Evolutionary conservation across 768 basidiomycete genomes (phyloP).

Genomic region (Pleurotus ostreatus): DNA sequence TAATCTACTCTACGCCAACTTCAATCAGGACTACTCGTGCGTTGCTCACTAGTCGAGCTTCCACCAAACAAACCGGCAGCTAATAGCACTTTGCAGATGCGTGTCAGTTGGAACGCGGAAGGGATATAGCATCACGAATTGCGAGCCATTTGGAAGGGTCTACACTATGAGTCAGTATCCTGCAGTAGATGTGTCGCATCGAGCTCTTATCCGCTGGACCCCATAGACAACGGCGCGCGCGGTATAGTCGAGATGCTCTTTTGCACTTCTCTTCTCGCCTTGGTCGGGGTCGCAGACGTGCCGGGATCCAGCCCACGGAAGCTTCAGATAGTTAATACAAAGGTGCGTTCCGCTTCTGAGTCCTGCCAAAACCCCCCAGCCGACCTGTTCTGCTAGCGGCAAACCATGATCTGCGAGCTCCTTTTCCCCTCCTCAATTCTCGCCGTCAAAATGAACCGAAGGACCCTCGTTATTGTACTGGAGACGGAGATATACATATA

Average conservation of each 20-base stretch:
- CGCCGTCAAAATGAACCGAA: slow-evolving; percentile 96
- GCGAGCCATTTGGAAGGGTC: slow-evolving; percentile 95
- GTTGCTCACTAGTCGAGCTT: slow-evolving; percentile 17
- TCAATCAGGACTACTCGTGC: slow-evolving; percentile 97
- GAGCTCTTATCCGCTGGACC: background rate
- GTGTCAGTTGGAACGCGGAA: slow-evolving; percentile 93
- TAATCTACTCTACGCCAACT: slow-evolving; percentile 82
- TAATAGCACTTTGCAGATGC: slow-evolving; percentile 46
- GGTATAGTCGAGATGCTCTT: slow-evolving; percentile 99
- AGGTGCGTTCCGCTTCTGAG: slow-evolving; percentile 49
- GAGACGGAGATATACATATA: slow-evolving; percentile 99
- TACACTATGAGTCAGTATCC: slow-evolving; percentile 83
- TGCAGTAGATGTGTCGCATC: background rate
- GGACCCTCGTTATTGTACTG: slow-evolving; percentile 92
- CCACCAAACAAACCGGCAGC: background rate
- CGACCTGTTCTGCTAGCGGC: slow-evolving; percentile 51
- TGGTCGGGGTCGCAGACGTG: slow-evolving; percentile 94
- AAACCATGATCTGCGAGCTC: slow-evolving; percentile 98
- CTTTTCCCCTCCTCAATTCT: slow-evolving; percentile 96
- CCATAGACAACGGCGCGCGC: slow-evolving; percentile 84
- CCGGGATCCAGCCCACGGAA: slow-evolving; percentile 88
- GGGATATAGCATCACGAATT: slow-evolving; percentile 97
- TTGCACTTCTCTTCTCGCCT: slow-evolving; percentile 94
- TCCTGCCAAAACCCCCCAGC: slow-evolving; percentile 6
- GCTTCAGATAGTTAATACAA: slow-evolving; percentile 97